Base-by-base conservation (phyloP, 1,284 basidiomycete genomes). In the Exobasidium rhododendri region DNA sequence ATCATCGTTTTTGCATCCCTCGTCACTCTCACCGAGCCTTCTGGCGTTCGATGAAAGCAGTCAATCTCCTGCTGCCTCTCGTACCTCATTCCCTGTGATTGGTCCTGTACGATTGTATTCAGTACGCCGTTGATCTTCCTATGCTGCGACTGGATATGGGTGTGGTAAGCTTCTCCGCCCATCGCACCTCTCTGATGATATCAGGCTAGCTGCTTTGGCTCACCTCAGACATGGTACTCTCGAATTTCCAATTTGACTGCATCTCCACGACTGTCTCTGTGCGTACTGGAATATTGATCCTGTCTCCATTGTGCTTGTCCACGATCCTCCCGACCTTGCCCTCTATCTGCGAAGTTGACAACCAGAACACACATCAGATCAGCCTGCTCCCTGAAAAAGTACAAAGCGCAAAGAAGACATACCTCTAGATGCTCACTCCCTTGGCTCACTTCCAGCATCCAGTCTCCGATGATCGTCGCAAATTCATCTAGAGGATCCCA, bases 401-500 rank as follows among this genome's bases (percentile, higher is more conserved):
- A 10, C 10, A 22, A 24, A 22, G 10, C 49, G 20, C 49, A 26
- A 10, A 10, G 49, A 17, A 17, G 11, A 52, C 83, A 60, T 61
- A 84, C 83, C 80, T 85, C 85, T 64, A 86, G 78, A 66, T 84
- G 79, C 2, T 77, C 65, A 59, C 75, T 66, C 1, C 81, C 82
- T 2, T 72, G 70, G 20, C 81, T 80, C 22, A 73, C 64, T 13
- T 71, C 66, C 80, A 83, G 81, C 45, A 97, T 83, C 81, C 92
- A 98, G 80, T 97, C 91, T 26, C 91, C 93, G 51, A 98, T 85
- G 71, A 91, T 88, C 74, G 86, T 86, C 64, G 93, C 92, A 78
- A 97, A 94, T 78, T 97, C 94, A 81, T 97, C 94, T 44, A 93
- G 82, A 2, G 94, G 93, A 74, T 94, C 91, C 54, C 94, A 87